phyloP scores from a whole-genome alignment of 176 grass and related monocot species.

The Ensete ventricosum region DNA sequence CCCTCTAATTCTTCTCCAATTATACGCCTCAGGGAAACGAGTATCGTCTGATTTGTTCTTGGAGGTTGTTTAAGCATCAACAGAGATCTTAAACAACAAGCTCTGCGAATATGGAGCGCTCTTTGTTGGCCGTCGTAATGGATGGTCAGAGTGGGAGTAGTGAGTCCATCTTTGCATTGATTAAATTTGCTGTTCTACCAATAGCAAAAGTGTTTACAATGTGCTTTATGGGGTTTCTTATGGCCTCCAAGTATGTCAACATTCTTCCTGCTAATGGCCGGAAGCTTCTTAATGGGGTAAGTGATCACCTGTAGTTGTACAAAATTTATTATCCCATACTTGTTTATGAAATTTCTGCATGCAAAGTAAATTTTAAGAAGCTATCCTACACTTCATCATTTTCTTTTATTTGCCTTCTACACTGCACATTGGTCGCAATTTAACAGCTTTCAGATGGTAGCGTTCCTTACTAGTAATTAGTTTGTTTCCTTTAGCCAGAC shows the following conservation, averaged over 20 bases:
- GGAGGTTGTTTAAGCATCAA: not conserved
- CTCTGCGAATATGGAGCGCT: slow-evolving; percentile 36
- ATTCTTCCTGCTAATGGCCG: slow-evolving; percentile 86
- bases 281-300: slow-evolving; percentile 93
- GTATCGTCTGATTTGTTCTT: not conserved
- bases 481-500: no score
- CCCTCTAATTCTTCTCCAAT: not conserved
- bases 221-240: slow-evolving; percentile 98
- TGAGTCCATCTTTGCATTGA: slow-evolving; percentile 54
- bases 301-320: not conserved
- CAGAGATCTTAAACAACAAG: not conserved
- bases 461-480: no score
- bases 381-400: no score
- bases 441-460: no score
- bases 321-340: no score
- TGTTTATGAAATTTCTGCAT: no score
- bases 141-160: slow-evolving; percentile 41
- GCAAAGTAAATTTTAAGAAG: no score
- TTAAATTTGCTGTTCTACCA: slow-evolving; percentile 77
- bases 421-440: no score
- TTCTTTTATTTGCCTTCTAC: no score
- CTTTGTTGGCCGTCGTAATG: slow-evolving; percentile 39
- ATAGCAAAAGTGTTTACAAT: slow-evolving; percentile 97
- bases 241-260: slow-evolving; percentile 91
- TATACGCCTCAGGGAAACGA: not conserved